phyloP scores from a whole-genome alignment of 345 rosid species.

The Aquilaria yunnanensis region DNA sequence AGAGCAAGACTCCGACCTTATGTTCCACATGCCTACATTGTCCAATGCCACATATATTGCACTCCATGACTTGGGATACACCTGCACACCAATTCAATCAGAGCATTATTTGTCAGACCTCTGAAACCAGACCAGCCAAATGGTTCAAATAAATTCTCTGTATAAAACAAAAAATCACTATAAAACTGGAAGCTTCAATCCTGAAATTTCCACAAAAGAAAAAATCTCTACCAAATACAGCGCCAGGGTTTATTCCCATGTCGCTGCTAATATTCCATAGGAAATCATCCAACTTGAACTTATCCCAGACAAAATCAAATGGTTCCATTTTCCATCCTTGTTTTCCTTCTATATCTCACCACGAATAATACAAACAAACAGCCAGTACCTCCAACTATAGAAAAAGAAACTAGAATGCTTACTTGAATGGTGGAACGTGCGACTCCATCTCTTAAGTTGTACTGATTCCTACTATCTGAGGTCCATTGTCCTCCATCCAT shows the following conservation, averaged over 20 bases:
- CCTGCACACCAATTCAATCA: conserved; percentile 28
- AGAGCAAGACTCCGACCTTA: conserved; percentile 76
- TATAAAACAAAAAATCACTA: too few species aligned
- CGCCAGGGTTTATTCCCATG: neutral
- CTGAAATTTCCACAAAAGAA: too few species aligned
- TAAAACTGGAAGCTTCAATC: too few species aligned
- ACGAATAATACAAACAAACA: too few species aligned
- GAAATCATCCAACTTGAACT: too few species aligned
- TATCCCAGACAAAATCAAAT: too few species aligned
- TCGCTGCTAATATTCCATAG: neutral
- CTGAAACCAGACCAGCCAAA: too few species aligned
- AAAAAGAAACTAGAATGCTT: neutral
- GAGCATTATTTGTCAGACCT: neutral
- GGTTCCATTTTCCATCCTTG: too few species aligned
- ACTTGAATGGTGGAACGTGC: conserved; percentile 68
- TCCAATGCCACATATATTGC: conserved; percentile 75
- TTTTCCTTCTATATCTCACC: too few species aligned
- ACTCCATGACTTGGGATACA: conserved; percentile 76
- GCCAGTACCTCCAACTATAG: too few species aligned
- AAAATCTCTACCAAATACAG: neutral
- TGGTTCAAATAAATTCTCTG: too few species aligned
- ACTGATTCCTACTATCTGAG: conserved; percentile 45
- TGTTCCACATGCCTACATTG: conserved; percentile 95
- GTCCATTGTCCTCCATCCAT: conserved; percentile 96
- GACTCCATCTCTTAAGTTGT: conserved; percentile 71